Conservation (phyloP, 306 rosid species). For the Rosa persica region DNA sequence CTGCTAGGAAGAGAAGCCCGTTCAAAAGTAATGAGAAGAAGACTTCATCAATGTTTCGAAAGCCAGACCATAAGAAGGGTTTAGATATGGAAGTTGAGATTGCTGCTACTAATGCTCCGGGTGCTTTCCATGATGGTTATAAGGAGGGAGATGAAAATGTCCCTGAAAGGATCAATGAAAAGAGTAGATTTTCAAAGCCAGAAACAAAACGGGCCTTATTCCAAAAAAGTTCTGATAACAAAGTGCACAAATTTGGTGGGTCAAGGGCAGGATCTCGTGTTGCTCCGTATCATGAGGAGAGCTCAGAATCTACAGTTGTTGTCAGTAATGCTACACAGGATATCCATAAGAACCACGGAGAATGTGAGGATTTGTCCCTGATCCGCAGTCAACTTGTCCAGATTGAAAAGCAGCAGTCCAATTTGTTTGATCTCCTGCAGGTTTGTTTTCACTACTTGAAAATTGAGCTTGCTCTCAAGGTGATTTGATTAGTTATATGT, state of each 20-base stretch:
- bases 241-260: conserved; percentile 50
- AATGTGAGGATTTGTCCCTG: conserved; percentile 64
- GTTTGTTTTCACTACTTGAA: conserved; percentile 49
- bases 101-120: conserved; percentile 34
- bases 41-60: conserved; percentile 39
- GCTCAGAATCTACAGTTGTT: conserved; percentile 40
- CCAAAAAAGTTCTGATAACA: conserved; percentile 50
- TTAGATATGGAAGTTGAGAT: conserved; percentile 57
- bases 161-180: conserved; percentile 46
- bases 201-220: conserved; percentile 54
- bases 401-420: conserved; percentile 92
- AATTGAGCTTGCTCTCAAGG: neutral
- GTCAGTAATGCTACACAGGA: conserved; percentile 46
- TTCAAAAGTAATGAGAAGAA: conserved; percentile 43
- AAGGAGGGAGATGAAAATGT: conserved; percentile 50
- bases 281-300: conserved; percentile 73
- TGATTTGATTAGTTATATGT: neutral
- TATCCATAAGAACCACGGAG: conserved; percentile 49
- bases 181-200: conserved; percentile 42
- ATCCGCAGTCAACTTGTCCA: conserved; percentile 85
- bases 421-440: conserved; percentile 84
- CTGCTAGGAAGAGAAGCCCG: conserved; percentile 51
- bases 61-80: conserved; percentile 41
- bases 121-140: conserved; percentile 33
- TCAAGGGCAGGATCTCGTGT: conserved; percentile 78